Base-by-base conservation (phyloP, 1,284 basidiomycete genomes). In the Pseudozyma pruni region DNA sequence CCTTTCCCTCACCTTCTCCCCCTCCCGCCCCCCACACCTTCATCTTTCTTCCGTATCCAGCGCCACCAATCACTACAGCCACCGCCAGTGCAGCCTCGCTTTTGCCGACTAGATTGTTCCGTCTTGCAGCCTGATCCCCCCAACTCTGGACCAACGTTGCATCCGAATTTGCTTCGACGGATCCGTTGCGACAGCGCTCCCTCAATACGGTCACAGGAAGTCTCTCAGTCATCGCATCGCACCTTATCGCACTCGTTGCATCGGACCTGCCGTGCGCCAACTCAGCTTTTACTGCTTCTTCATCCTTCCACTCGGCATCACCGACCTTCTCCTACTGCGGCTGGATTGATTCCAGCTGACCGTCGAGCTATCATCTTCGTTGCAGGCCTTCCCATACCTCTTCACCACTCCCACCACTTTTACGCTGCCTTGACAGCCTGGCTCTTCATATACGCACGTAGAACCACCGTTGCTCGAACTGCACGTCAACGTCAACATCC, bases 1-100 rank as follows among this genome's bases (percentile, higher is more conserved):
- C 29, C 11, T 20, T 40, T n/a, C 31, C 8, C 31, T 34, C 46
- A 25, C 23, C 25, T 23, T 25, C 41, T 32, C 32, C 41, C 41
- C 43, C 35, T 46, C 43, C 31, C 45, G 27, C 39, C 16, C 11
- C 20, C 16, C 33, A 23, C 41, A 17, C 17, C 22, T 45, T 34
- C 35, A 40, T 46, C 31, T 51, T 23, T 14, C 19, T 23, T 14
- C 19, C 7, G 27, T 29, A 29, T 23, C 37, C 31, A 33, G 43
- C 57, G 57, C 57, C 43, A 59, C 39, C 45, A 48, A 42, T 31
- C 44, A 55, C 27, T 17, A 29, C 37, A 40, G 53, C 45, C 53
- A 51, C 39, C 22, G n/a, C 34, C 27, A 16, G n/a, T 29, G 29
- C 45, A 37, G 20, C 10, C 16, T 23, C 33, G n/a, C 2, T 23